phyloP scores from a whole-genome alignment of 768 basidiomycete genomes.

The Rubroboletus satanas region DNA sequence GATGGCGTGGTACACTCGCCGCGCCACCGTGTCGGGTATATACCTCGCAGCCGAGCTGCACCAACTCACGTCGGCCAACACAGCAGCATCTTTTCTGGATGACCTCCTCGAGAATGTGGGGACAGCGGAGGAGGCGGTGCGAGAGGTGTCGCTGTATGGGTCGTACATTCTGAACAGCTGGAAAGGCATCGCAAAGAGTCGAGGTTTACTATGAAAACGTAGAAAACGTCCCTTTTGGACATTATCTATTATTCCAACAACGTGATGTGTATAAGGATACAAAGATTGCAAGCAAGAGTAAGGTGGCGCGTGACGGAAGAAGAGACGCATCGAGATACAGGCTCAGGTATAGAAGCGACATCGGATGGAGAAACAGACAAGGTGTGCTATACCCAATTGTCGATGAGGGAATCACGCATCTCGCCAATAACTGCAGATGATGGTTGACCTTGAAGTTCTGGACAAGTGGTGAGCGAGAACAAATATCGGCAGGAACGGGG shows the following conservation, averaged over 20 bases:
- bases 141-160: constrained; percentile 53
- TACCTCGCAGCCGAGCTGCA: constrained; percentile 81
- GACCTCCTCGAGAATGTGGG: constrained; percentile 52
- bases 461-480: constrained; percentile 4
- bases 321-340: not conserved
- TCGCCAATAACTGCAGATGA: constrained; percentile 81
- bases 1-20: constrained; percentile 70
- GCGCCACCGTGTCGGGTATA: constrained; percentile 60
- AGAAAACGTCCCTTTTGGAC: constrained; percentile 3
- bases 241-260: constrained; percentile 13
- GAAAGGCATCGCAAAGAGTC: constrained; percentile 67
- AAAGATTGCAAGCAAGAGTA: constrained; percentile 14
- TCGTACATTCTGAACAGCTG: constrained; percentile 66
- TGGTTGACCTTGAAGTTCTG: constrained; percentile 84
- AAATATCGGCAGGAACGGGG: not conserved
- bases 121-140: constrained; percentile 42
- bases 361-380: constrained; percentile 4
- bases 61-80: constrained; percentile 72
- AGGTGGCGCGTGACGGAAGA: not conserved
- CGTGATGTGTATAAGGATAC: constrained; percentile 17
- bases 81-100: constrained; percentile 64
- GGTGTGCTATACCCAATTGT: constrained; percentile 75
- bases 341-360: constrained; percentile 6
- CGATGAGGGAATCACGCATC: constrained; percentile 88
- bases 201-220: constrained; percentile 42